Percentiles rank a stretch among this genome's conserved stretches.
Evolutionary conservation across 2,329 filamentous ascomycete species (phyloP).

Genomic region (Colletotrichum sp.): DNA sequence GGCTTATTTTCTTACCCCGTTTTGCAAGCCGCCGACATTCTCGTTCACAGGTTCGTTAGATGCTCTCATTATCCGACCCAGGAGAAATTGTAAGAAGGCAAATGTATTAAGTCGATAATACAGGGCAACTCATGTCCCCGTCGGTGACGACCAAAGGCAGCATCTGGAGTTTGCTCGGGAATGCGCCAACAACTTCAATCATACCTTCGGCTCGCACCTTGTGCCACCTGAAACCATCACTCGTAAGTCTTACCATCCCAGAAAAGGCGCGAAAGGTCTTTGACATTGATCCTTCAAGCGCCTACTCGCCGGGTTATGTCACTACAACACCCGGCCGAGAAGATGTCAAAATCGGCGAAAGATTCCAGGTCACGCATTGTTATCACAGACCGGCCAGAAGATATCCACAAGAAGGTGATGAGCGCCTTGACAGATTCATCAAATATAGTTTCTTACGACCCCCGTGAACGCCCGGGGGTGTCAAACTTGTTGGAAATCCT

Average conservation of each 20-base stretch:
- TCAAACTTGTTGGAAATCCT: constrained; percentile 86
- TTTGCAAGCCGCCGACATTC: constrained; percentile 91
- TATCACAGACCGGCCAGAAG: constrained; percentile 72
- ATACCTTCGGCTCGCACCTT: constrained; percentile 69
- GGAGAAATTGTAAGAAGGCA: neutral
- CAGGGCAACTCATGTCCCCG: constrained; percentile 90
- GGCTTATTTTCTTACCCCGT: constrained; percentile 97
- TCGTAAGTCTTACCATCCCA: constrained; percentile 51
- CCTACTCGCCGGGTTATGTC: constrained; percentile 90
- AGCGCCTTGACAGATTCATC: constrained; percentile 78
- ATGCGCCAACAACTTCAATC: constrained; percentile 87
- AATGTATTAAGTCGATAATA: neutral
- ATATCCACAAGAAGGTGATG: constrained; percentile 73
- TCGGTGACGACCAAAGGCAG: constrained; percentile 94
- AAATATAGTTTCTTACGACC: constrained; percentile 75
- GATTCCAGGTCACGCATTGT: constrained; percentile 79
- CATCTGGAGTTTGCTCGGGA: constrained; percentile 93
- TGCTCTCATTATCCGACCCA: neutral
- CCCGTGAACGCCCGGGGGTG: constrained; percentile 74
- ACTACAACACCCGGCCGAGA: constrained; percentile 74
- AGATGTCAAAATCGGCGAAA: constrained; percentile 93
- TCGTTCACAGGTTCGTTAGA: constrained; percentile 73
- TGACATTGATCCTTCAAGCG: constrained; percentile 47
- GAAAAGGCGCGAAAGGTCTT: neutral
- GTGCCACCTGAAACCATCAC: constrained; percentile 73